phyloP scores from a whole-genome alignment of 176 grass and related monocot species.

The Coix lacrymajobi region DNA sequence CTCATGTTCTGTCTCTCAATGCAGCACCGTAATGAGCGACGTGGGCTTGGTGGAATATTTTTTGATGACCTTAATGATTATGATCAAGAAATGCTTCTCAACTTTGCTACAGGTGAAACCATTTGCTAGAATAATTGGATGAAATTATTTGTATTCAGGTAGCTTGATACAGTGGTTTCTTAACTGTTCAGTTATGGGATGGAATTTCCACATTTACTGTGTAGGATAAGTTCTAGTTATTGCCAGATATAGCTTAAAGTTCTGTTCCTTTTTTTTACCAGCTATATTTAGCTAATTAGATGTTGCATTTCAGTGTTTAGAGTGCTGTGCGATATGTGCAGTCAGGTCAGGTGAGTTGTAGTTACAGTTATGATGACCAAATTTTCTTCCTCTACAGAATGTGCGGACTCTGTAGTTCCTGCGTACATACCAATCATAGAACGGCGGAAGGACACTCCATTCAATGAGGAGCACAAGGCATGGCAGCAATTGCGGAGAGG shows the following conservation, averaged over 20 bases:
- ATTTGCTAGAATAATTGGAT: not conserved
- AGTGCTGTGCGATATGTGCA: too few species aligned
- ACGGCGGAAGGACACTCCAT: slow-evolving; percentile 76
- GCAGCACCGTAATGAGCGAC: slow-evolving; percentile 87
- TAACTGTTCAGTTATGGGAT: not conserved
- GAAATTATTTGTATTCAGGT: not conserved
- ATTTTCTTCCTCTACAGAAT: slow-evolving; percentile 40
- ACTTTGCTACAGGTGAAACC: slow-evolving; percentile 71
- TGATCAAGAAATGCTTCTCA: slow-evolving; percentile 96
- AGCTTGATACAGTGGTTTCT: not conserved
- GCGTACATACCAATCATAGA: slow-evolving; percentile 95
- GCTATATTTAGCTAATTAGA: not conserved
- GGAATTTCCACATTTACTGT: not conserved
- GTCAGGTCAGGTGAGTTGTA: not conserved
- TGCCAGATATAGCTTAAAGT: not conserved
- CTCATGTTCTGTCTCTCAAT: slow-evolving; percentile 1
- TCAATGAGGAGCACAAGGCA: slow-evolving; percentile 76
- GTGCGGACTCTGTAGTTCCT: slow-evolving; percentile 68
- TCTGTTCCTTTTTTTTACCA: not conserved
- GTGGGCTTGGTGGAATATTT: slow-evolving; percentile 97
- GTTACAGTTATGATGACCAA: not conserved
- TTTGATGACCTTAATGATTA: slow-evolving; percentile 89
- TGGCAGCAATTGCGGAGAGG: slow-evolving; percentile 94
- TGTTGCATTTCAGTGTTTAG: too few species aligned
- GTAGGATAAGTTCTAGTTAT: not conserved